Conservation (phyloP, 768 basidiomycete genomes). For the Boletus bicolor region DNA sequence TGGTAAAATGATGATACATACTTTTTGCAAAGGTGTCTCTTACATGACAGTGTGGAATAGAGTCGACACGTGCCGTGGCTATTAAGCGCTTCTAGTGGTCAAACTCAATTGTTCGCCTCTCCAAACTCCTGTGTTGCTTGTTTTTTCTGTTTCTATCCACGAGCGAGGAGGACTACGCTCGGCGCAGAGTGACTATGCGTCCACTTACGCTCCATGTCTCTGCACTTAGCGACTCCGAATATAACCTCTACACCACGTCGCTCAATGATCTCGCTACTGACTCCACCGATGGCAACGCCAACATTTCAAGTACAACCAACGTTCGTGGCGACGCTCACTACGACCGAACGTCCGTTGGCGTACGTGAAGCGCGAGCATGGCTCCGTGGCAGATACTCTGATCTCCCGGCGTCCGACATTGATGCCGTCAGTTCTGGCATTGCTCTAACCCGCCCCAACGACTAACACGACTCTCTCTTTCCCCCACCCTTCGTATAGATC, state of each 20-base stretch:
- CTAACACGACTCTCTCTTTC: slow-evolving; percentile 2
- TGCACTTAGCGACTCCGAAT: slow-evolving; percentile 73
- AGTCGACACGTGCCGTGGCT: slow-evolving; percentile 13
- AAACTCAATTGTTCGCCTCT: background rate
- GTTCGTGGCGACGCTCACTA: slow-evolving; percentile 47
- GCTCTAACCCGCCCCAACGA: background rate
- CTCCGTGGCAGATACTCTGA: slow-evolving; percentile 64
- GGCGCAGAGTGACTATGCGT: slow-evolving; percentile 41
- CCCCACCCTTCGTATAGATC: slow-evolving; percentile 42
- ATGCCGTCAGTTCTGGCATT: slow-evolving; percentile 45
- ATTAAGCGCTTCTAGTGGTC: background rate
- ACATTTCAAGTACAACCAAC: background rate
- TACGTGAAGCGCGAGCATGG: slow-evolving; percentile 73
- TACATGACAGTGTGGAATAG: slow-evolving; percentile 3
- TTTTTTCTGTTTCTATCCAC: background rate
- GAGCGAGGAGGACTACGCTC: slow-evolving; percentile 1
- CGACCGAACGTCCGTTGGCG: slow-evolving; percentile 51
- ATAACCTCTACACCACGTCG: slow-evolving; percentile 60
- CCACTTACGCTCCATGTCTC: slow-evolving; percentile 68
- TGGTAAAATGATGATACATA: background rate
- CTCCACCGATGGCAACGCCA: slow-evolving; percentile 24
- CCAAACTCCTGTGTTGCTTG: background rate
- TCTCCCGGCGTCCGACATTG: slow-evolving; percentile 50
- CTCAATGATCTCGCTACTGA: slow-evolving; percentile 50
- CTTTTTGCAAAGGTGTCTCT: background rate